Evolutionary conservation across 2,329 filamentous ascomycete species (phyloP), one percentile per base, ranked within the genome.

Genomic region (Metarhizium brunneum): DNA sequence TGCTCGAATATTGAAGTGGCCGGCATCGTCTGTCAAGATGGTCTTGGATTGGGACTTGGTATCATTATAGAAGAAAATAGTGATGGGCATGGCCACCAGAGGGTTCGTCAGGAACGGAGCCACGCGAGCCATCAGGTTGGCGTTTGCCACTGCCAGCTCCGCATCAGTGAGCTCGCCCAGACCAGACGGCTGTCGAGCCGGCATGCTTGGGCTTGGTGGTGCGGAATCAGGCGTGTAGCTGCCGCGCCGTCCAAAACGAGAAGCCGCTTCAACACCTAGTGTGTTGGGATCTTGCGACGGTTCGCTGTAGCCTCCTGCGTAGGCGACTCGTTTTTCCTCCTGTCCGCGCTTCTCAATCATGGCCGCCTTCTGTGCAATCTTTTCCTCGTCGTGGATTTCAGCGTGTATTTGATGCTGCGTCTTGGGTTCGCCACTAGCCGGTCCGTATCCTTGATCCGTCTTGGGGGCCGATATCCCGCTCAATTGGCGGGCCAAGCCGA

Each of bases 61-160:
- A 14, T 95, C 84, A 64, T 97, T 94, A 73, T 95, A 99, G 70
- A 99, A 97, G 75, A 97, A 96, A 1, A 96, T 77, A 0, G 91
- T 96, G 54, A 99, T 86, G 0, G 92, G 86, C 20, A 85, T 81
- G 52, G 87, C 82, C 1, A 86, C 83, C 56, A 92, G 75, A 0
- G 94, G 90, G 45, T 86, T 92, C 1, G 90, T 90, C 73, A 99
- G 81, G 68, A 99, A 99, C 0, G 94, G 94, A 14, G 85, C 86
- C 47, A 99, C 78, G 54, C 94, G 82, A 53, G 89, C 85, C 85
- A 96, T 90, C 48, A 99, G 77, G 65, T 95, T 90, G 10, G 85
- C 81, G 68, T 99, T 96, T 1, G 92, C 92, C 25, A 86, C 76
- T 0, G 83, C 76, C 11, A 96, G 74, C 67, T 99, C 90, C 10